A percentile compares a stretch with the other conserved stretches of the same genome.
phyloP scores from a whole-genome alignment of 2,329 filamentous ascomycete species.

The Dactylellina haptotyla region DNA sequence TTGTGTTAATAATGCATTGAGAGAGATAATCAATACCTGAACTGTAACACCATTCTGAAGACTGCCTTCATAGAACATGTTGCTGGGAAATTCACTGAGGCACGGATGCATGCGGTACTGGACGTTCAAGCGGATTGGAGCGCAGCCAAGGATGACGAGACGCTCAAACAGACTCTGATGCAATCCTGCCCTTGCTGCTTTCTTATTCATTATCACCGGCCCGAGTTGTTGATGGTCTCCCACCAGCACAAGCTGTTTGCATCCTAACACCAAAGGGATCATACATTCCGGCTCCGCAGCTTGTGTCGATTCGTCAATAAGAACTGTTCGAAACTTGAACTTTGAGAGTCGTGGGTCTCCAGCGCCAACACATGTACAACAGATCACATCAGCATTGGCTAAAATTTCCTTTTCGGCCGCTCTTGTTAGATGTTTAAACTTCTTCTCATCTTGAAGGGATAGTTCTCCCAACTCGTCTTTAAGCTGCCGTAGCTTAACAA shows the following conservation, averaged over 20 bases:
- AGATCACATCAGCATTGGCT: constrained; percentile 95
- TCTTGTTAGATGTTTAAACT: constrained; percentile 94
- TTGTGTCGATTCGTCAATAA: constrained; percentile 98
- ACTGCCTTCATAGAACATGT: constrained; percentile 99
- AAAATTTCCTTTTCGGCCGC: constrained; percentile 94
- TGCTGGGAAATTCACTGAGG: constrained; percentile 94
- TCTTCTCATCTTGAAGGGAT: constrained; percentile 96
- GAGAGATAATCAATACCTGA: constrained; percentile 63
- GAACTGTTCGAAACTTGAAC: constrained; percentile 96
- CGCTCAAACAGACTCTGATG: constrained; percentile 99
- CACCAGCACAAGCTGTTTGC: constrained; percentile 98
- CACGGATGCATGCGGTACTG: constrained; percentile 99
- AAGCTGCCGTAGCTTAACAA: constrained; percentile 89
- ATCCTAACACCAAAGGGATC: constrained; percentile 95
- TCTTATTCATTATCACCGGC: constrained; percentile 99
- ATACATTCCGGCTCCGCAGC: constrained; percentile 98
- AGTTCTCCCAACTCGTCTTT: constrained; percentile 92
- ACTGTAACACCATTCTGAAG: constrained; percentile 96
- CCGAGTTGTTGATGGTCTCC: constrained; percentile 98
- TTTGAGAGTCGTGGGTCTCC: constrained; percentile 94
- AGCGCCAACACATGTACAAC: constrained; percentile 97
- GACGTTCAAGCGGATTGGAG: constrained; percentile 91
- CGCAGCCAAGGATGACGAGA: constrained; percentile 87
- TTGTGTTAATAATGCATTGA: neutral
- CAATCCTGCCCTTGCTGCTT: constrained; percentile 94